These are phyloP conservation scores for Penicillium goetzii DNA, from an alignment of 495 filamentous ascomycete genomes.

Conservation along the genomic window DNA sequence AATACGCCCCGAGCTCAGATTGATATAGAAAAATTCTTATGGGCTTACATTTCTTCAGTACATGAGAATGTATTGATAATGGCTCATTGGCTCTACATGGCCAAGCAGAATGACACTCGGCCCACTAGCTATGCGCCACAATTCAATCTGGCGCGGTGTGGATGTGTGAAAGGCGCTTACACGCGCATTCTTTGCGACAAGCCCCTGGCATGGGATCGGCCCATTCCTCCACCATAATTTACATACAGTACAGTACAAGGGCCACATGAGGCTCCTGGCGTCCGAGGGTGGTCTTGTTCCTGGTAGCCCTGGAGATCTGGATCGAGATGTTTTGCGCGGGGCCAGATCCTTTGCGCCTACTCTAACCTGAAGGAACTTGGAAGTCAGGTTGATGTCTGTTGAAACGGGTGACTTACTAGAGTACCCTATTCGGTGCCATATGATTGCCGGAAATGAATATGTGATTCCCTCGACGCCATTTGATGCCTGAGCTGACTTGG, in stretches of 20 bases:
- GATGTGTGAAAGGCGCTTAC: not conserved
- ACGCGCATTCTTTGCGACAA: not conserved
- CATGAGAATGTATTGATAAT: not conserved
- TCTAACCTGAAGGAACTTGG: not conserved
- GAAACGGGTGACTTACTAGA: constrained; percentile 18
- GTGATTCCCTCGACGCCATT: constrained; percentile 8
- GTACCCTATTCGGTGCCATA: not conserved
- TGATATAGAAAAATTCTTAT: not conserved
- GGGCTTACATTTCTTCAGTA: not conserved
- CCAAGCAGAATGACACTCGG: not conserved
- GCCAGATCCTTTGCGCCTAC: not conserved
- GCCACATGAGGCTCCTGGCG: not conserved
- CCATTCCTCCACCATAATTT: constrained; percentile 13
- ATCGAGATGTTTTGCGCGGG: not conserved
- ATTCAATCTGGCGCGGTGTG: not conserved
- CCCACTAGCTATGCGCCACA: not conserved
- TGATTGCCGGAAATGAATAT: constrained; percentile 7
- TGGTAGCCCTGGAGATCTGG: not conserved
- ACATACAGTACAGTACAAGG: not conserved
- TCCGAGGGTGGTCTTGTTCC: not conserved
- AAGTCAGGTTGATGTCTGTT: not conserved
- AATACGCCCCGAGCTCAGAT: not conserved
- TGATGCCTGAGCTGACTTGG: not conserved
- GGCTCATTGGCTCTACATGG: not conserved
- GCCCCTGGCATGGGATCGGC: constrained; percentile 3